Evolutionary conservation across 2,329 filamentous ascomycete genomes (phyloP), one percentile per base, ranked within the genome.

Genomic region (Fusarium sterilihyphosum): DNA sequence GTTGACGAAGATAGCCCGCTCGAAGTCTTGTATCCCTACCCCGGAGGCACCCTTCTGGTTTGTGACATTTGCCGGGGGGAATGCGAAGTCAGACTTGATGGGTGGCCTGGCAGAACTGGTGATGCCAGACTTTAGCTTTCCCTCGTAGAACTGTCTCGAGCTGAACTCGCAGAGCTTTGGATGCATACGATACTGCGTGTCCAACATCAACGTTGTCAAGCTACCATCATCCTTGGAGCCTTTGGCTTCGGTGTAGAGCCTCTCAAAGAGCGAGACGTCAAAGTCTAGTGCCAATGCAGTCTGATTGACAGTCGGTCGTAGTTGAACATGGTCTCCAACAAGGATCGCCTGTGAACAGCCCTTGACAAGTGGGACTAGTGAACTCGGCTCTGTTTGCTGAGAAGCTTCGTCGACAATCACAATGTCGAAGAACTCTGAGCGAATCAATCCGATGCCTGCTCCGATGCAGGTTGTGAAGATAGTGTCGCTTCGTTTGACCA

Each of bases 341-440:
- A 87, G 72, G 6, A 86, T 81, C 3, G 81, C 84, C 54, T 81
- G 82, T n/a, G 77, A 66, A 56, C 85, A 85, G 1, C 84, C 83
- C 61, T 85, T 86, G 16, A 83, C 79, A 6, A 86, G 77, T 6
- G 82, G 84, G 1, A 86, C 79, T 2, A 86, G 73, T 7, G 82
- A 82, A 2, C 77, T 81, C 0, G 85, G 81, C 65, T 87, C 85
- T 1, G 84, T 86, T 63, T 84, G 84, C 67, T 87, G 85, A 6
- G 85, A 87, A 12, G 85, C 85, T 77, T 87, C 84, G 62, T 86
- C 84, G 9, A 87, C 79, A 62, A 86, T 81, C 20, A 86, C 83
- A 11, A 81, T 81, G 38, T 82, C 79, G 59, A 86, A 86, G 2
- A 54, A 35, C 59, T 85, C 78, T 8, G 73, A 77, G 22, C 84